phyloP scores from a whole-genome alignment of 2,329 filamentous ascomycete genomes.

The Ramichloridium luteum region DNA sequence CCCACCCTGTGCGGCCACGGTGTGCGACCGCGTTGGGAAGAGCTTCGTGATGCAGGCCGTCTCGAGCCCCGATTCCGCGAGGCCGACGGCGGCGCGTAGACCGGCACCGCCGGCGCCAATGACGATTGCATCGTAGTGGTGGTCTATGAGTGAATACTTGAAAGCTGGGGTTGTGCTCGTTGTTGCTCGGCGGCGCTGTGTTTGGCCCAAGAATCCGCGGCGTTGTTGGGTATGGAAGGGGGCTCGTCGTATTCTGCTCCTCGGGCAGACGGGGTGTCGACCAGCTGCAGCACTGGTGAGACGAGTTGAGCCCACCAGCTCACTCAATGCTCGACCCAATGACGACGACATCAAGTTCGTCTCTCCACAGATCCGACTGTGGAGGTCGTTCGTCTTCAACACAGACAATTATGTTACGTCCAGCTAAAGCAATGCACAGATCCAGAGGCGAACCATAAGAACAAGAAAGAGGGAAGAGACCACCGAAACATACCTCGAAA shows the following conservation, averaged over 20 bases:
- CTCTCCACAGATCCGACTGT: neutral
- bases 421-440: too few species aligned
- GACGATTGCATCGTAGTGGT: conserved; percentile 67
- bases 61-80: conserved; percentile 52
- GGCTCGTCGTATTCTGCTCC: conserved; percentile 3
- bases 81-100: conserved; percentile 50
- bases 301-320: too few species aligned
- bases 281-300: too few species aligned
- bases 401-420: too few species aligned
- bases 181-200: conserved; percentile 19
- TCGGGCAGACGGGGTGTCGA: neutral
- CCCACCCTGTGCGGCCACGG: conserved; percentile 54
- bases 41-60: conserved; percentile 54
- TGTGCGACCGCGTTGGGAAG: conserved; percentile 50
- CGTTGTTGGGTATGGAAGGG: conserved; percentile 8
- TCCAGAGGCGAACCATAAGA: too few species aligned
- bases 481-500: too few species aligned
- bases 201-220: conserved; percentile 14
- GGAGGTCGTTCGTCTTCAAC: conserved; percentile 8
- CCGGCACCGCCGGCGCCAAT: conserved; percentile 49
- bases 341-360: too few species aligned
- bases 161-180: conserved; percentile 12
- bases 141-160: conserved; percentile 90
- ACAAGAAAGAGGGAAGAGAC: too few species aligned
- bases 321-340: too few species aligned